Evolutionary conservation across 1,284 basidiomycete genomes (phyloP).

Genomic region (Athelia psychrophila): DNA sequence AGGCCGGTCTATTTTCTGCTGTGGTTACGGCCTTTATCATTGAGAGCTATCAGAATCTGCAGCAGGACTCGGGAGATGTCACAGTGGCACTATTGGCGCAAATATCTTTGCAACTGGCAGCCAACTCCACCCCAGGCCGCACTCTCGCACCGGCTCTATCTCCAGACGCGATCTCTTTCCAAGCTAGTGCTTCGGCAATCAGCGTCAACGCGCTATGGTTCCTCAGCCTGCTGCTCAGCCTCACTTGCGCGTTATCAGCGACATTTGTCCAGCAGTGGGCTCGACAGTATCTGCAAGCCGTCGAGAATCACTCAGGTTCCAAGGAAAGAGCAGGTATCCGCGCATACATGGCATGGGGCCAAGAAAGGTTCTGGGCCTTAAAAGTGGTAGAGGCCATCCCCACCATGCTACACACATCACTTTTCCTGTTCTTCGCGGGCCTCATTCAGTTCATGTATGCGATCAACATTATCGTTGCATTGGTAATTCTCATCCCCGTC

Average conservation of each 20-base stretch:
- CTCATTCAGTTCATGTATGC: no score
- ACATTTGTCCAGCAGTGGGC: constrained; percentile 23
- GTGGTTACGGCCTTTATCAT: constrained; percentile 23
- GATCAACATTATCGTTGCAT: no score
- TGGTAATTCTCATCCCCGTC: no score
- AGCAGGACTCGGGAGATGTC: constrained; percentile 11
- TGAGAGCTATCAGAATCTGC: constrained; percentile 17
- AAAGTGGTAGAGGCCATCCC: no score
- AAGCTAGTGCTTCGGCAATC: not conserved
- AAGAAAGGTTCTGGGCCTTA: no score
- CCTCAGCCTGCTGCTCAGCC: constrained; percentile 17
- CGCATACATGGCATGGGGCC: no score
- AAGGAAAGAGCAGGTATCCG: no score
- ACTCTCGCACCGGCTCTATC: no score
- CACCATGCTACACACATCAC: no score
- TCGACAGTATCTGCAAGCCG: constrained; percentile 22
- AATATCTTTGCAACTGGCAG: constrained; percentile 9
- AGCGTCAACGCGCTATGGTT: constrained; percentile 11
- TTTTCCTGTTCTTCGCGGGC: no score
- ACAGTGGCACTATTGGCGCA: constrained; percentile 15
- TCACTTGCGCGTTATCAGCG: constrained; percentile 20
- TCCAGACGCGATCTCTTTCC: not conserved
- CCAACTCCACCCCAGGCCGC: constrained; percentile 7
- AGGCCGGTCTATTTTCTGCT: constrained; percentile 26
- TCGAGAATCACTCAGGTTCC: constrained; percentile 18